These are phyloP conservation scores for Trichosporon inkin DNA, from an alignment of 1,284 basidiomycete genomes.

Conservation along the genomic window DNA sequence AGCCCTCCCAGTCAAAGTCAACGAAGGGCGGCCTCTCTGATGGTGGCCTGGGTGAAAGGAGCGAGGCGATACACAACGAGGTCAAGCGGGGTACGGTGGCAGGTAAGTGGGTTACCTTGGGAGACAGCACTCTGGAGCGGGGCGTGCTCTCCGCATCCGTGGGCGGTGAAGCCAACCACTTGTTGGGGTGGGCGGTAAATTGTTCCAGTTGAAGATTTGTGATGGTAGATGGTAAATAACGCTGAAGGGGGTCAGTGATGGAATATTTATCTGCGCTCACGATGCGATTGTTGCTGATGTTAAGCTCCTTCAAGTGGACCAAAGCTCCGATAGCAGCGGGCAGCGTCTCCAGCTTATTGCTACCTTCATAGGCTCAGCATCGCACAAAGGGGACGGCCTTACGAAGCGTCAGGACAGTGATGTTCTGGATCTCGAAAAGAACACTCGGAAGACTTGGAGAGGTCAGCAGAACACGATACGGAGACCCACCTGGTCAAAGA, in stretches of 20 bases:
- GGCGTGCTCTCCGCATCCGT: not conserved
- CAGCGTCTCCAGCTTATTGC: conserved; percentile 38
- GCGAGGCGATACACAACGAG: conserved; percentile 36
- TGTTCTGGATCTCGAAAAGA: conserved; percentile 44
- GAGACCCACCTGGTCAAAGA: not conserved
- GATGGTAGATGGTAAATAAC: conserved; percentile 45
- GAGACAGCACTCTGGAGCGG: not conserved
- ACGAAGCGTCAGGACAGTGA: conserved; percentile 43
- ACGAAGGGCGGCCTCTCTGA: conserved; percentile 40
- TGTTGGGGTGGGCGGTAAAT: conserved; percentile 33
- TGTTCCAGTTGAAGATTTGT: conserved; percentile 33
- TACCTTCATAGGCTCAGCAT: conserved; percentile 24
- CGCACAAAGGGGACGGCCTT: conserved; percentile 10
- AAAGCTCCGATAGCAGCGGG: conserved; percentile 49
- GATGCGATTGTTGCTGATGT: conserved; percentile 47
- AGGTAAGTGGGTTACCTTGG: not conserved
- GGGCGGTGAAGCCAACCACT: conserved; percentile 15
- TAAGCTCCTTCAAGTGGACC: conserved; percentile 42
- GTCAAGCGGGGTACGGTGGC: conserved; percentile 29
- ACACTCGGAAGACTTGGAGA: conserved; percentile 44
- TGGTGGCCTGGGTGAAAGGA: conserved; percentile 39
- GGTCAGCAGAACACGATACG: not conserved
- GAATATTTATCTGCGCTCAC: conserved; percentile 27
- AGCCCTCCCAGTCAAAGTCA: conserved; percentile 38
- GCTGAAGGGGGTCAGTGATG: conserved; percentile 22